Percentiles rank a stretch among this genome's conserved stretches.
phyloP scores from a whole-genome alignment of 169 alveolate species.

The Perkinsus olseni region DNA sequence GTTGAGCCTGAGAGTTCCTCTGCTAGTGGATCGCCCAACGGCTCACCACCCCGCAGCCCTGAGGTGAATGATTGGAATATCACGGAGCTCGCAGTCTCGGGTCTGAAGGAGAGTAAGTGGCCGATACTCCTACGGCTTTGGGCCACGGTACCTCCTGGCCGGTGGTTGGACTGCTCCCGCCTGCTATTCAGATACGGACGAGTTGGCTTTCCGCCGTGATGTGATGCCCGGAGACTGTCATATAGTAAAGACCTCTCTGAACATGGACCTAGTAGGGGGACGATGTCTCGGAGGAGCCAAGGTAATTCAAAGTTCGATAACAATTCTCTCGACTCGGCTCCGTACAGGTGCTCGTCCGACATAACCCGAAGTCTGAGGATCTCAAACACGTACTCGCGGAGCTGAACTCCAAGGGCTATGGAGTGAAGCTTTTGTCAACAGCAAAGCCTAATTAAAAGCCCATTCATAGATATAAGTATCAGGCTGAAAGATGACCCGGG shows the following conservation, averaged over 20 bases:
- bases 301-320: not conserved
- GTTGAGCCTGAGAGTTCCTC: not conserved
- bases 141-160: too few species aligned
- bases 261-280: not conserved
- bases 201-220: not conserved
- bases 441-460: not conserved
- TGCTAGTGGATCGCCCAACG: not conserved
- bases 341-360: not conserved
- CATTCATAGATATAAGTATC: not conserved
- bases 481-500: too few species aligned
- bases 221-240: not conserved
- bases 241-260: not conserved
- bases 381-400: not conserved
- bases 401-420: not conserved
- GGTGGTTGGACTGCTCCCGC: not conserved
- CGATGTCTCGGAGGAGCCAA: not conserved
- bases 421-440: not conserved
- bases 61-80: not conserved
- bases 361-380: not conserved
- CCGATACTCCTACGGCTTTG: too few species aligned
- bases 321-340: not conserved
- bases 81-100: not conserved
- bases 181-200: not conserved
- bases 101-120: not conserved
- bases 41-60: not conserved